Evolutionary conservation across 169 alveolate genomes (phyloP).

Genomic region (Perkinsus marinus): DNA sequence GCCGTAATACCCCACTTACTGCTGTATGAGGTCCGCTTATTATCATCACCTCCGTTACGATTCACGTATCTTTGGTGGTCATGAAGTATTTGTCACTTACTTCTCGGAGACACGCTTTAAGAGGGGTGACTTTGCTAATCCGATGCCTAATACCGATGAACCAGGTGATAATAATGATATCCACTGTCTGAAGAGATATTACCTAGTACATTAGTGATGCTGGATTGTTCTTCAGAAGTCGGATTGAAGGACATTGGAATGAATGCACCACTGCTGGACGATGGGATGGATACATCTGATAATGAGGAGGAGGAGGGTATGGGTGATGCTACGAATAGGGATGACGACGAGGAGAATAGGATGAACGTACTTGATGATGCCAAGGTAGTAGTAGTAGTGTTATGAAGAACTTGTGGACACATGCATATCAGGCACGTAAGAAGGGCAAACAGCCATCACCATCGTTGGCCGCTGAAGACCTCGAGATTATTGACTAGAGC

Average conservation of each 20-base stretch:
- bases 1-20: not conserved
- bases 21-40: too few relatives aligned
- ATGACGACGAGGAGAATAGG: not conserved
- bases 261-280: not conserved
- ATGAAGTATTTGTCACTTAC: not conserved
- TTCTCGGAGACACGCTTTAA: not conserved
- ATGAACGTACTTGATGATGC: not conserved
- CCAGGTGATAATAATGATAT: not conserved
- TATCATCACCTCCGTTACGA: too few relatives aligned
- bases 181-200: too few relatives aligned
- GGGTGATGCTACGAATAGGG: not conserved
- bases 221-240: not conserved
- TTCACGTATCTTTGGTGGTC: not conserved
- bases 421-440: not conserved
- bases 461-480: not conserved
- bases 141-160: not conserved
- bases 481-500: not conserved
- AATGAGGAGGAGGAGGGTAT: not conserved
- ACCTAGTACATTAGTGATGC: too few relatives aligned
- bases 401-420: too few relatives aligned
- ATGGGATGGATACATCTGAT: not conserved
- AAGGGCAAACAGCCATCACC: not conserved
- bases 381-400: not conserved
- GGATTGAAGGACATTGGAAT: not conserved
- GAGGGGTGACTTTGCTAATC: not conserved